These are phyloP conservation scores for Jamesozyma jinghongensis DNA, from an alignment of 805 yeast genomes.

Conservation along the genomic window DNA sequence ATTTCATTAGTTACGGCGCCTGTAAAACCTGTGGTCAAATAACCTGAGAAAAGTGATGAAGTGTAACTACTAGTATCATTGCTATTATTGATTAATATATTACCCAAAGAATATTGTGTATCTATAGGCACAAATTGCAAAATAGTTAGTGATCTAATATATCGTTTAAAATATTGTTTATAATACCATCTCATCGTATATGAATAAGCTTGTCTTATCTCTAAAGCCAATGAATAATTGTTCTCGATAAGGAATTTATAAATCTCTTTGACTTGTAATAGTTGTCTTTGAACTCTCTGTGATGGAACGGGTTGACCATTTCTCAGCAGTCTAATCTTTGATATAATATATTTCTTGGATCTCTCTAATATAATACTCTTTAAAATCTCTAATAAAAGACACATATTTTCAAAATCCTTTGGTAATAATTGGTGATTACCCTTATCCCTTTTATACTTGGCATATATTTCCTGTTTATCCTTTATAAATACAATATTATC, in stretches of 20 bases:
- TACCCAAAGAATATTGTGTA: conserved; percentile 47
- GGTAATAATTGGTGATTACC: conserved; percentile 11
- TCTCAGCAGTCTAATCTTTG: conserved; percentile 59
- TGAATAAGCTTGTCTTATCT: conserved; percentile 69
- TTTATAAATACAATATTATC: conserved; percentile 50
- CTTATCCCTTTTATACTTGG: conserved; percentile 28
- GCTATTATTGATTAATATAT: conserved; percentile 20
- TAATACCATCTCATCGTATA: conserved; percentile 95
- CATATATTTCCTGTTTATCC: conserved; percentile 51
- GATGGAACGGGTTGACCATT: conserved; percentile 52
- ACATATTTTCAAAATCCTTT: conserved; percentile 19
- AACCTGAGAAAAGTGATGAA: conserved; percentile 22
- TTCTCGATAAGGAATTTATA: conserved; percentile 47
- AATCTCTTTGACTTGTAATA: conserved; percentile 55
- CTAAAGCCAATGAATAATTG: conserved; percentile 56
- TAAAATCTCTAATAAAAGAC: conserved; percentile 37
- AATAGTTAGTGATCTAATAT: conserved; percentile 61
- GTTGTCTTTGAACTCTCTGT: conserved; percentile 59
- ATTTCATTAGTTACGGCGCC: conserved; percentile 16
- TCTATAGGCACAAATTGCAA: conserved; percentile 50
- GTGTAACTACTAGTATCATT: conserved; percentile 11
- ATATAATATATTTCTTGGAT: conserved; percentile 57
- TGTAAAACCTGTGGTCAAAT: conserved; percentile 14
- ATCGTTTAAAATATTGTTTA: conserved; percentile 64
- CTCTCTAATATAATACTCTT: conserved; percentile 62